A percentile compares a stretch with the other conserved stretches of the same genome.
These are phyloP conservation scores for Leccinum barrowsii DNA, from an alignment of 768 basidiomycete genomes.

Conservation along the genomic window DNA sequence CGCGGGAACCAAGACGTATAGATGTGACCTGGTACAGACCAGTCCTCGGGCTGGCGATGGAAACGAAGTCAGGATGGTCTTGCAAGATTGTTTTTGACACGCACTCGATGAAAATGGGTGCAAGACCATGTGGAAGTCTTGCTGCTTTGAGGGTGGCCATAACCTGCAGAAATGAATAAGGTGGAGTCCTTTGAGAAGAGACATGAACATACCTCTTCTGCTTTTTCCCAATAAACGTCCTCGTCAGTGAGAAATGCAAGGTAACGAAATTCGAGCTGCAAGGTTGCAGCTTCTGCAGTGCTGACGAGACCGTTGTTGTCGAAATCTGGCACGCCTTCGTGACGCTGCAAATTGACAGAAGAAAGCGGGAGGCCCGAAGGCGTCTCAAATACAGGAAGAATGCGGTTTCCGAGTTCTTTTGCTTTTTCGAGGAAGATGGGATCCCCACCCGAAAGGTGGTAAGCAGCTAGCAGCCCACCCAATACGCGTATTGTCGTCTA, in stretches of 20 bases:
- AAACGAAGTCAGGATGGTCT: slow-evolving; percentile 10
- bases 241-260: slow-evolving; percentile 77
- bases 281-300: slow-evolving; percentile 82
- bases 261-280: slow-evolving; percentile 91
- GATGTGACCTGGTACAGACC: slow-evolving; percentile 62
- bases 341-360: slow-evolving; percentile 65
- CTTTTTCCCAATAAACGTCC: slow-evolving; percentile 76
- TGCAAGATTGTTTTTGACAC: slow-evolving; percentile 16
- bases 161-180: slow-evolving; percentile 35
- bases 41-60: slow-evolving; percentile 38
- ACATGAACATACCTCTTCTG: slow-evolving; percentile 52
- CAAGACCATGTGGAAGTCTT: slow-evolving; percentile 66
- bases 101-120: slow-evolving; percentile 82
- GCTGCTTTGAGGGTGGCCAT: slow-evolving; percentile 69
- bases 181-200: background rate
- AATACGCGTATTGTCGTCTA: slow-evolving; percentile 91
- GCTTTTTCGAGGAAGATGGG: slow-evolving; percentile 72
- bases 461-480: slow-evolving; percentile 85
- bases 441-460: slow-evolving; percentile 71
- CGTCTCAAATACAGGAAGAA: slow-evolving; percentile 80
- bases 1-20: slow-evolving; percentile 87
- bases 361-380: slow-evolving; percentile 79
- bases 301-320: slow-evolving; percentile 64
- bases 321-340: slow-evolving; percentile 55
- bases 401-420: slow-evolving; percentile 79